A percentile compares a stretch with the other conserved stretches of the same genome.
These are phyloP conservation scores for Heterobasidion annosum DNA, from an alignment of 1,284 basidiomycete species.

Conservation along the genomic window DNA sequence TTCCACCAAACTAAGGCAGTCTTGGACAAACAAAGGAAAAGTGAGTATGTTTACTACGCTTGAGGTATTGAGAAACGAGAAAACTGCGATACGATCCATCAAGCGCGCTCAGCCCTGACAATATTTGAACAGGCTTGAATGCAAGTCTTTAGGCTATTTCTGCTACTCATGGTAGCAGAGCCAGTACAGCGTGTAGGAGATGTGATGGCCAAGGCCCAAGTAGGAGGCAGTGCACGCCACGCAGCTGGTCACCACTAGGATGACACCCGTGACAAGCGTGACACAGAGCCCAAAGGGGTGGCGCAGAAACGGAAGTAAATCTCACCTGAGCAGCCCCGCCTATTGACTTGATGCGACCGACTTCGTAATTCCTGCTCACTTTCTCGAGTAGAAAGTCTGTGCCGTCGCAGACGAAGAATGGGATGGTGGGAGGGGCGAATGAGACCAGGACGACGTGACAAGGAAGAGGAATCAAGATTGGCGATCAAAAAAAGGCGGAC, in stretches of 20 bases:
- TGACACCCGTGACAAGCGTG: neutral
- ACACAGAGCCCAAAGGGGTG: neutral
- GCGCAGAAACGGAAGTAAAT: slow-evolving; percentile 11
- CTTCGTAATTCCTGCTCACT: slow-evolving; percentile 54
- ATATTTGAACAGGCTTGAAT: neutral
- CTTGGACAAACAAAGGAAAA: slow-evolving; percentile 20
- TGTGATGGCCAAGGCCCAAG: too few relatives aligned
- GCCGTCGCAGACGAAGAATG: neutral
- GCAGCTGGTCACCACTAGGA: neutral
- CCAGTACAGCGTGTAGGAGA: too few relatives aligned
- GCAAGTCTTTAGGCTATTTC: too few relatives aligned
- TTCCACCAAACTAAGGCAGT: slow-evolving; percentile 81
- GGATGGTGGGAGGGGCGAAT: too few relatives aligned
- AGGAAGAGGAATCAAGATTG: neutral
- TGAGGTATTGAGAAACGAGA: neutral
- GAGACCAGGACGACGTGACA: neutral
- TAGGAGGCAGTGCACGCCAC: too few relatives aligned
- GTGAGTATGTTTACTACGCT: slow-evolving; percentile 1
- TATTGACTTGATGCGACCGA: slow-evolving; percentile 60
- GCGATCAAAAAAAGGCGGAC: slow-evolving; percentile 14
- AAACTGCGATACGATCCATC: neutral
- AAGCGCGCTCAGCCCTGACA: neutral
- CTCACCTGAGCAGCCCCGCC: slow-evolving; percentile 66
- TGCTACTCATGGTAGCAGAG: too few relatives aligned
- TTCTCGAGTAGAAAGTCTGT: slow-evolving; percentile 69